Evolutionary conservation across 306 rosid species (phyloP).

Genomic region (Aeschynomene evenia): DNA sequence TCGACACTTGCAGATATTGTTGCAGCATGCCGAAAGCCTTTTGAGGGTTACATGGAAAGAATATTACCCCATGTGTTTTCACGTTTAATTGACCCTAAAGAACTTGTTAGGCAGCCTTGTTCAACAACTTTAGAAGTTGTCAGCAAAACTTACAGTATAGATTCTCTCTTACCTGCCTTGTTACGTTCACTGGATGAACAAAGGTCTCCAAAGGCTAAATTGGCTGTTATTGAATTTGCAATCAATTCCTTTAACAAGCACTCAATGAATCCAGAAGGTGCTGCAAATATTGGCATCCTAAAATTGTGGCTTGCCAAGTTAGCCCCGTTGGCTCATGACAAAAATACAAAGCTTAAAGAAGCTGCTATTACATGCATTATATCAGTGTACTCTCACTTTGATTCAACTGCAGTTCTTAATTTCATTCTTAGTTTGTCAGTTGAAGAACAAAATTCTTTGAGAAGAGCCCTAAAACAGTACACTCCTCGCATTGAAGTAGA

Average conservation of each 20-base stretch:
- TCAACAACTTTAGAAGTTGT: conserved; percentile 88
- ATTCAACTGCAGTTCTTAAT: conserved; percentile 80
- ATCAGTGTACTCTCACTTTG: conserved; percentile 92
- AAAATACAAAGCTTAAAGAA: conserved; percentile 91
- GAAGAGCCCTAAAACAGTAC: conserved; percentile 92
- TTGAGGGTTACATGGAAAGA: conserved; percentile 97
- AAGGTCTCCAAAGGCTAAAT: conserved; percentile 96
- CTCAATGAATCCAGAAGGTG: conserved; percentile 82
- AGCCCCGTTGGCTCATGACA: conserved; percentile 86
- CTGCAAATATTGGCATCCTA: conserved; percentile 81
- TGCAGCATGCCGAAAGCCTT: conserved; percentile 91
- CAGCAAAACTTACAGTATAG: conserved; percentile 75
- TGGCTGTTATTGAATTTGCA: conserved; percentile 95
- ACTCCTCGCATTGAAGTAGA: conserved; percentile 99
- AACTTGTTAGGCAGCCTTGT: conserved; percentile 90
- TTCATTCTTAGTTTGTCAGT: conserved; percentile 90
- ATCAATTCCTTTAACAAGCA: conserved; percentile 89
- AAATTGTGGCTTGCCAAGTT: conserved; percentile 95
- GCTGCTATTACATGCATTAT: conserved; percentile 93
- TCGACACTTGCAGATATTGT: conserved; percentile 90
- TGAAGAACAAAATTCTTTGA: conserved; percentile 94
- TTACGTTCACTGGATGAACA: conserved; percentile 99
- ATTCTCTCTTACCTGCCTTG: conserved; percentile 94
- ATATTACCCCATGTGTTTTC: conserved; percentile 96
- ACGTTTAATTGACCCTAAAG: conserved; percentile 96